Conservation (phyloP, 441 rosid genomes). For the Cnidoscolus chayamansa region DNA sequence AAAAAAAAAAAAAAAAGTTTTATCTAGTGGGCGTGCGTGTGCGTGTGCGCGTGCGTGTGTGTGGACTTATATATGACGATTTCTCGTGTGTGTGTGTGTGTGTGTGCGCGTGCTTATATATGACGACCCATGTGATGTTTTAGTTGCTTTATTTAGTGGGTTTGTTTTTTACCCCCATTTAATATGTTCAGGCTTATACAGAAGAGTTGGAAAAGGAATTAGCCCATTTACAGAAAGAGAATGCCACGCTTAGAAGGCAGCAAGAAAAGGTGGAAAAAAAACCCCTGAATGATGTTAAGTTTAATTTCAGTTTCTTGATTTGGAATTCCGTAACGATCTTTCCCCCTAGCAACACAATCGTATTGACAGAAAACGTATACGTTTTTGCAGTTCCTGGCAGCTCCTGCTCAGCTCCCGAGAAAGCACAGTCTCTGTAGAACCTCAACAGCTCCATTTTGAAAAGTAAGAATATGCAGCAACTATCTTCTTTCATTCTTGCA, state of each 20-base stretch:
- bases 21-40: too few species aligned
- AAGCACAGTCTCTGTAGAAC: conserved; percentile 37
- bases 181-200: conserved; percentile 57
- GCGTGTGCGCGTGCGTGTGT: too few species aligned
- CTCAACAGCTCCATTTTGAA: conserved; percentile 47
- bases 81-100: too few species aligned
- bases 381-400: conserved; percentile 30
- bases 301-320: neutral
- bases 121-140: too few species aligned
- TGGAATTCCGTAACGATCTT: neutral
- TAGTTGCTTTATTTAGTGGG: too few species aligned
- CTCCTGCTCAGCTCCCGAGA: conserved; percentile 32
- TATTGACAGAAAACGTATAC: neutral
- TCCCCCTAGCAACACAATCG: neutral
- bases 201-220: conserved; percentile 60
- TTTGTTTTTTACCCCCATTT: neutral
- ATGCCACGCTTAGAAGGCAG: conserved; percentile 51
- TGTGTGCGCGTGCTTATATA: too few species aligned
- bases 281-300: neutral
- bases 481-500: neutral
- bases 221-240: conserved; percentile 48
- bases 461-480: conserved; percentile 14
- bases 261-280: conserved; percentile 42
- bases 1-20: too few species aligned
- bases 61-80: too few species aligned